Conservation (phyloP, 768 basidiomycete genomes). For the Pisolithus marmoratus region DNA sequence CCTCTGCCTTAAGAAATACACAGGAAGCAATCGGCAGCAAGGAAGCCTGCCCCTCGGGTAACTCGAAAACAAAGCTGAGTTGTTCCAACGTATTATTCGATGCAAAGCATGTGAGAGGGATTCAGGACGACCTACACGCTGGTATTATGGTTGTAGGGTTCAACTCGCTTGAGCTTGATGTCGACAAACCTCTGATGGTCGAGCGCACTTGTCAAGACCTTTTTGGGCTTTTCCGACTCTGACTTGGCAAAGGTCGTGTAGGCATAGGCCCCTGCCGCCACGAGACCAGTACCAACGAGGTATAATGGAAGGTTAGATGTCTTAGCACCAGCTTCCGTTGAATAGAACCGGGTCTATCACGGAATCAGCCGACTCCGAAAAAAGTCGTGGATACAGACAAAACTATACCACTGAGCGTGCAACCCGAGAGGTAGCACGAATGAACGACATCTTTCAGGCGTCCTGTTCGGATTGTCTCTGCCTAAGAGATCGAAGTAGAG, state of each 20-base stretch:
- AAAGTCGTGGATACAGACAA: neutral
- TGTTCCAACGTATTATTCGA: neutral
- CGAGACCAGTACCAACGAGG: conserved; percentile 44
- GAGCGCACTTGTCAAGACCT: conserved; percentile 56
- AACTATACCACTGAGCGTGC: conserved; percentile 37
- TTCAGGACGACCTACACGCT: conserved; percentile 45
- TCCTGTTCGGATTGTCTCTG: too few relatives aligned
- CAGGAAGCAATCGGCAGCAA: conserved; percentile 76
- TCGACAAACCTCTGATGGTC: conserved; percentile 72
- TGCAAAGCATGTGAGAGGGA: neutral
- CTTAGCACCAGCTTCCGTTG: conserved; percentile 42
- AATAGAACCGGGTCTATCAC: conserved; percentile 38
- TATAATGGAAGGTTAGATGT: conserved; percentile 44
- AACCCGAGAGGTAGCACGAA: conserved; percentile 30
- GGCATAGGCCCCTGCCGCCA: conserved; percentile 39
- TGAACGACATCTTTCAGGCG: conserved; percentile 36
- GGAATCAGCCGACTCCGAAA: neutral
- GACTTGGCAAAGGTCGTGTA: conserved; percentile 40
- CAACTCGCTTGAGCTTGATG: conserved; percentile 75
- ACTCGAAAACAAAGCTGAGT: conserved; percentile 68
- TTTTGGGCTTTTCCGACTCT: conserved; percentile 34
- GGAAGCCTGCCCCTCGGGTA: conserved; percentile 73
- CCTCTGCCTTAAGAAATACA: conserved; percentile 70
- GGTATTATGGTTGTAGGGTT: conserved; percentile 94
- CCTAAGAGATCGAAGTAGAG: too few relatives aligned